These are phyloP conservation scores for Larix sibirica DNA, from an alignment of 83 land plant species.

Conservation along the genomic window DNA sequence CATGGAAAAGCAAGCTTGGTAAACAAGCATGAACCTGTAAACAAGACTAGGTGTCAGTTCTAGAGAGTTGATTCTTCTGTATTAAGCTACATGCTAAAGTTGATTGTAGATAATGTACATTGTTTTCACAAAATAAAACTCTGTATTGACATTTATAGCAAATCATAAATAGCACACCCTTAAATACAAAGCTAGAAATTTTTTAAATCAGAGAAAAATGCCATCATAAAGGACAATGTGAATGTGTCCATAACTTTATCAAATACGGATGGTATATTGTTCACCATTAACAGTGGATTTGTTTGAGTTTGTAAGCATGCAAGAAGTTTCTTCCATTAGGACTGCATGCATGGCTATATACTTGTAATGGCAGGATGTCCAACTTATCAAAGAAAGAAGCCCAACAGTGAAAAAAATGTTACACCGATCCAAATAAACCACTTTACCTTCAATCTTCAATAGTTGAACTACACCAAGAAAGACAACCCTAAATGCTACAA, in stretches of 20 bases:
- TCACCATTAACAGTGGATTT: neutral
- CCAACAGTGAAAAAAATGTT: neutral
- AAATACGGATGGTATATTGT: neutral
- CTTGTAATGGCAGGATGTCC: neutral
- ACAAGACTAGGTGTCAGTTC: neutral
- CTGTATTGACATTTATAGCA: neutral
- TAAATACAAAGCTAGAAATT: neutral
- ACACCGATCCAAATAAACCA: neutral
- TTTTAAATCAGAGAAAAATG: neutral
- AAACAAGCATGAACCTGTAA: slow-evolving; percentile 59
- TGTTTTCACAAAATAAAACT: neutral
- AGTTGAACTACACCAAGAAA: neutral
- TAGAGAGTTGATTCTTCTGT: neutral
- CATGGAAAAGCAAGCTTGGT: slow-evolving; percentile 62
- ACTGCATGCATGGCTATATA: neutral
- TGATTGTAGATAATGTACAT: neutral
- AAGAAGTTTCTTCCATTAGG: neutral
- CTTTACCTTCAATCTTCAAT: neutral
- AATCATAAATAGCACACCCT: neutral
- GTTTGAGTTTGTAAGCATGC: neutral
- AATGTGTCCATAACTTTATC: neutral
- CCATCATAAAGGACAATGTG: neutral
- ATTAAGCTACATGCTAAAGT: neutral
- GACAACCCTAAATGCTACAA: neutral
- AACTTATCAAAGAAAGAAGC: neutral